Base-by-base conservation (phyloP, 2,329 filamentous ascomycete genomes). In the Microcyclospora pomicola region DNA sequence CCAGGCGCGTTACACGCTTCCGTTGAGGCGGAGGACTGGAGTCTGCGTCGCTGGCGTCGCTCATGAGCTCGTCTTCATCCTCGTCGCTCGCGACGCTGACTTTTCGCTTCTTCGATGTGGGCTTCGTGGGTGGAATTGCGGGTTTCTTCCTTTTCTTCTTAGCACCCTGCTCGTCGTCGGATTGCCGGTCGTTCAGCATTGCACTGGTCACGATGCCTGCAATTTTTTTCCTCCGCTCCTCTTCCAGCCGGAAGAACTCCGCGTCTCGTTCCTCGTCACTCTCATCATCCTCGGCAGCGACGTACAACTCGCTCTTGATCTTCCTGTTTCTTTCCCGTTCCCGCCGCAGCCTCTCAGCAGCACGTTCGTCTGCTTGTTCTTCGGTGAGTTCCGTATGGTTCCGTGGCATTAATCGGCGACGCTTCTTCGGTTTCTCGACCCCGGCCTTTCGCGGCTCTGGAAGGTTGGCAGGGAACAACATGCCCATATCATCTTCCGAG, bases 231-330 rank as follows among this genome's bases (percentile, higher is more conserved):
- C 82, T 68, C 42, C 80, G 67, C 46, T 71, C 64, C 57, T 79
- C 76, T 60, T 95, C 87, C 12, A 73, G 69, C 2, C 71, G 76
- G 59, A 88, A 95, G 61, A 95, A 95, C 14, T 73, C 75, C 15
- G 56, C 66, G 59, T 82, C 74, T 40, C 75, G 73, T 34, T 86
- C 84, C 27, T 72, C 76, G 52, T 94, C 85, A n/a, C 73, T 79
- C 49, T 94, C 86, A 37, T 96, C 91, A 55, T 96, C 91, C 48
- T 81, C 85, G 29, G 80, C 77, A 41, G 80, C 74, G 36, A 98
- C 81, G 51, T 77, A 88, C 30, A 88, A 62, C 15, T 79, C 77
- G 51, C 82, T 92, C 67, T 95, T 96, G 62, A 91, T 81, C 55
- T 80, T 82, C 27, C 68, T 67, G 35, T 76, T 71, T 60, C 86